Evolutionary conservation across 2,329 filamentous ascomycete genomes (phyloP).

Genomic region (Nemania sp.): DNA sequence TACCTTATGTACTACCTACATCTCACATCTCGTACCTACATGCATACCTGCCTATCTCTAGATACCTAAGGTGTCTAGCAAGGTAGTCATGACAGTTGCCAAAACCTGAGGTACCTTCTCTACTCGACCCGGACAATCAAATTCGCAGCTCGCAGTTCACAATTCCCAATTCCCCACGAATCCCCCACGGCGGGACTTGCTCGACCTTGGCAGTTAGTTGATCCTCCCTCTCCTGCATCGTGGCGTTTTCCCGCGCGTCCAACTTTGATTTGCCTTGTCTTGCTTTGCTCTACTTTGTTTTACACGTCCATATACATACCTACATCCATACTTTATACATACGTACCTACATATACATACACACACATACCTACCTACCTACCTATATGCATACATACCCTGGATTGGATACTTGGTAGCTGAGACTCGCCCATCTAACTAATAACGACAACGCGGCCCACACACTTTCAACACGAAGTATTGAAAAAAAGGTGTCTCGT

Average conservation of each 20-base stretch:
- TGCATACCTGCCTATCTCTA: too few relatives aligned
- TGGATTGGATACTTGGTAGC: constrained; percentile 7
- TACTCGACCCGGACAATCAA: background rate
- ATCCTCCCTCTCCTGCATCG: constrained; percentile 28
- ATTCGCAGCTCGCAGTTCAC: background rate
- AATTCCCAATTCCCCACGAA: constrained; percentile 22
- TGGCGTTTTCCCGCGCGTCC: constrained; percentile 26
- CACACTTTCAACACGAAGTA: constrained; percentile 12
- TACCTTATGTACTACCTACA: too few relatives aligned
- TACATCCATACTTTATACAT: too few relatives aligned
- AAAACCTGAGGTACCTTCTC: too few relatives aligned
- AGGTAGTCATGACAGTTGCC: too few relatives aligned
- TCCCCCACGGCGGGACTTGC: constrained; percentile 14
- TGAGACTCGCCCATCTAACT: constrained; percentile 27
- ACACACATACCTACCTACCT: too few relatives aligned
- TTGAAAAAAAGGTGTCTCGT: constrained; percentile 12
- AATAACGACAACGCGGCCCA: too few relatives aligned
- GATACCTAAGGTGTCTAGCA: too few relatives aligned
- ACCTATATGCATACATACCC: too few relatives aligned
- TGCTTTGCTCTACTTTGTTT: constrained; percentile 13
- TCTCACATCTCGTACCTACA: too few relatives aligned
- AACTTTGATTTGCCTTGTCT: constrained; percentile 4
- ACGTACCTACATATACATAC: too few relatives aligned
- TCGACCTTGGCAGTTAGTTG: background rate
- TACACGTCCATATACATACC: too few relatives aligned